Percentiles rank a stretch among this genome's conserved stretches.
phyloP scores from a whole-genome alignment of 208 protist species.

The Crithidia bombi region DNA sequence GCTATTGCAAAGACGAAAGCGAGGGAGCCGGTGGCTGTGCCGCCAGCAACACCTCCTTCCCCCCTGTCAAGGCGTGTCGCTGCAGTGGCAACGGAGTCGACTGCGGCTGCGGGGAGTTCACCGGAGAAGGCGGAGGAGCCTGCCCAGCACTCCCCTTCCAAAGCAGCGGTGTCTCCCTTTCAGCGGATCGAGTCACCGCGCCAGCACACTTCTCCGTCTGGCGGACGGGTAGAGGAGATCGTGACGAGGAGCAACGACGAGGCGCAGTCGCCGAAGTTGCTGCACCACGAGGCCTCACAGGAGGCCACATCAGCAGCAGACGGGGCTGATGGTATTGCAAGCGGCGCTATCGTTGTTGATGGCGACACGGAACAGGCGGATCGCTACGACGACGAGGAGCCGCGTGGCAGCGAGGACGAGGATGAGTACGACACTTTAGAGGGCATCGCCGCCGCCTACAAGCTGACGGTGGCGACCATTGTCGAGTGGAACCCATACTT shows the following conservation, averaged over 20 bases:
- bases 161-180: not conserved
- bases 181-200: not conserved
- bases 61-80: not conserved
- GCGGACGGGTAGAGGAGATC: no score
- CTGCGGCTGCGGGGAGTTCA: not conserved
- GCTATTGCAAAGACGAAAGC: not conserved
- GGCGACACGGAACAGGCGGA: not conserved
- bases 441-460: slow-evolving; percentile 61
- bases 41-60: not conserved
- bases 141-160: not conserved
- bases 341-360: no score
- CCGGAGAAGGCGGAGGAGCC: not conserved
- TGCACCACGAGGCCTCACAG: no score
- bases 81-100: not conserved
- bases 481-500: slow-evolving; percentile 78
- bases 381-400: not conserved
- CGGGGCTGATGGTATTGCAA: no score
- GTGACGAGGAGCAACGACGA: no score
- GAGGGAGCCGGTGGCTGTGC: not conserved
- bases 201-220: not conserved
- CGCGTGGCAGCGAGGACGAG: not conserved
- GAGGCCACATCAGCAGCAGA: no score
- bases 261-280: no score
- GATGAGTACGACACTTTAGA: slow-evolving; percentile 76
- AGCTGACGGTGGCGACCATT: slow-evolving; percentile 46